These are phyloP conservation scores for Yamadazyma endophytica DNA, from an alignment of 805 yeast genomes.

Conservation along the genomic window DNA sequence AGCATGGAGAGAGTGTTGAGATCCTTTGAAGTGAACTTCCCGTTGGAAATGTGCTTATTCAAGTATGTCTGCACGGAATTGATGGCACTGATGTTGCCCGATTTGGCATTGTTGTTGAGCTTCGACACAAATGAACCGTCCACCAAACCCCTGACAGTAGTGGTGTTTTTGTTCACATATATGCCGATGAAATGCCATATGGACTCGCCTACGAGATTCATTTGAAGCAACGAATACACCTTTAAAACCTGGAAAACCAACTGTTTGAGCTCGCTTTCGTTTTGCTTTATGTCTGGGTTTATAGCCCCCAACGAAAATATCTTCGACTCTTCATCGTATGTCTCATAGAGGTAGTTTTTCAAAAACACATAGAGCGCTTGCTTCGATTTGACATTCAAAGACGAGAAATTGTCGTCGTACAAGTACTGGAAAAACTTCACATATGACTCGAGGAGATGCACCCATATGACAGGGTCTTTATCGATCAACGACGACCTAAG, in stretches of 20 bases:
- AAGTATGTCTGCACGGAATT: conserved; percentile 50
- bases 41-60: conserved; percentile 41
- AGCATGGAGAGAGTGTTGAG: conserved; percentile 42
- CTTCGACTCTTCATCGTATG: conserved; percentile 55
- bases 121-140: conserved; percentile 51
- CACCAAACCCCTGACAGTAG: conserved; percentile 47
- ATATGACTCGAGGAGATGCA: conserved; percentile 63
- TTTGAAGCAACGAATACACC: conserved; percentile 48
- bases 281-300: conserved; percentile 60
- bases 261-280: conserved; percentile 45
- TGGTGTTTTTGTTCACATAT: conserved; percentile 43
- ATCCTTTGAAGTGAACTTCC: conserved; percentile 44
- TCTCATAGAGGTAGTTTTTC: conserved; percentile 55
- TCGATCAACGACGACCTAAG: conserved; percentile 74
- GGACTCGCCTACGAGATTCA: conserved; percentile 55
- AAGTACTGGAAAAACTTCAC: conserved; percentile 49
- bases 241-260: conserved; percentile 50
- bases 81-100: conserved; percentile 45
- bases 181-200: conserved; percentile 63
- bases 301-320: conserved; percentile 68
- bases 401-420: conserved; percentile 29
- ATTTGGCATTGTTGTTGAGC: conserved; percentile 44
- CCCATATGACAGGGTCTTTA: conserved; percentile 83
- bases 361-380: conserved; percentile 58
- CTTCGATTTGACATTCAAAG: conserved; percentile 48